Base-by-base conservation (phyloP, 1,284 basidiomycete genomes). In the Albatrellus sp. region DNA sequence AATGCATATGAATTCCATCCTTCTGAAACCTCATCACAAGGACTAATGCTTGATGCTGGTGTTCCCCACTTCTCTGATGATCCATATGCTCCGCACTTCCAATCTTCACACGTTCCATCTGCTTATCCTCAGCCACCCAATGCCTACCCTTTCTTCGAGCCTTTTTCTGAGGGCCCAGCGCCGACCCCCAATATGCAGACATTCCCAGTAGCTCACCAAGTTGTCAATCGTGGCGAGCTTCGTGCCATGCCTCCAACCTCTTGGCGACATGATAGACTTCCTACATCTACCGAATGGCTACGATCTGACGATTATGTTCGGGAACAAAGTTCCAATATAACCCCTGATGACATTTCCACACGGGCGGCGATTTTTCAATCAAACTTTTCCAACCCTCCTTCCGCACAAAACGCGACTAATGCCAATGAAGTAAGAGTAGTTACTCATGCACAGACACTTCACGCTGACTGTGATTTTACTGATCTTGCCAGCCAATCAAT, bases 401-500 rank as follows among this genome's bases (percentile, higher is more conserved):
- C 50, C 2, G 35, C 33, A 11, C 40, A 44, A 13, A 30, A 50
- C 24, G 53, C 51, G 16, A 42, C 50, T 33, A 60, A 61, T 50
- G 53, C 59, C 41, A 62, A 72, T 51, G 64, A 71, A 62, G 66
- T 62, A 50, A 44, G 55, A 46, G 40, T 46, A 48, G 31, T 40
- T 37, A 19, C 37, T 20, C 7, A 38, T 13, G 7, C 17, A 10
- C 2, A 17, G 5, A 16, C 37, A 7, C 24, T 38, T 40, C 13
- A 34, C 48, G 30, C 35, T 17, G 0, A 13, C 16, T 2, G 24
- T 28, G 11, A 20, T 29, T 28, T 29, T n/a, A 28, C 12, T 20
- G 29, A 16, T 28, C 2, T 30, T 45, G 42, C 34, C 50, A 89
- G 84, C 84, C 85, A 5, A 86, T 89, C 64, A 89, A 89, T 60